Evolutionary conservation across 2,329 filamentous ascomycete genomes (phyloP), one percentile per base, ranked within the genome.

Genomic region (Pseudogymnoascus sp.): DNA sequence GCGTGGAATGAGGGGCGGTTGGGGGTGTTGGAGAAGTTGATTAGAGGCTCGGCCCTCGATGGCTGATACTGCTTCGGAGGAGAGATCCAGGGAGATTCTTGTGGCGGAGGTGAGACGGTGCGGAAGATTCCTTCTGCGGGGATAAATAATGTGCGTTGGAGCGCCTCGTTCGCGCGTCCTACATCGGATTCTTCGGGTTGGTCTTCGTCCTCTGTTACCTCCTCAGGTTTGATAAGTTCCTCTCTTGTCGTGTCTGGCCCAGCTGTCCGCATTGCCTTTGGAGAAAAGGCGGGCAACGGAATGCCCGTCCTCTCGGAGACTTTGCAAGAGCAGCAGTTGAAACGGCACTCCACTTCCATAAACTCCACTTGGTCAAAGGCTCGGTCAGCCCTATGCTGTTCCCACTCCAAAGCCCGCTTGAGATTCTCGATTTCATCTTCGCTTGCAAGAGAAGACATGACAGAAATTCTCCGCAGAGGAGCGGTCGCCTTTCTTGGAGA

Each of bases 301-400:
- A 49, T 5, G 12, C 69, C 67, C 65, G 66, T 69, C 59, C 66
- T 59, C 28, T 38, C 56, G 3, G 56, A 59, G 16, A 59, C 61
- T 66, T 68, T 82, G 71, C 86, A 88, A 1, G 82, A 78, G 76
- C 88, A 91, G 74, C 83, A 85, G 56, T 82, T 81, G 67, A 92
- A 82, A 60, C 85, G 81, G 72, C 88, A 91, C 73, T 93, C 89
- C 62, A 88, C 82, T 71, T 90, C 84, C 72, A 93, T 79, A 74
- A 91, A 93, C 34, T 92, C 88, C 59, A 91, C 80, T 70, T 89
- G 84, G 65, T 91, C 89, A 66, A 88, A 80, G 0, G 89, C 88
- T 6, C 88, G 83, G 66, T 88, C 82, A 8, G 88, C 87, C 62
- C 87, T 80, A 71, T 76, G 83, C 74, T 75, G 76, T 69, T 83